Conservation (phyloP, 805 yeast species). For the Zygoascus biomembranicola region DNA sequence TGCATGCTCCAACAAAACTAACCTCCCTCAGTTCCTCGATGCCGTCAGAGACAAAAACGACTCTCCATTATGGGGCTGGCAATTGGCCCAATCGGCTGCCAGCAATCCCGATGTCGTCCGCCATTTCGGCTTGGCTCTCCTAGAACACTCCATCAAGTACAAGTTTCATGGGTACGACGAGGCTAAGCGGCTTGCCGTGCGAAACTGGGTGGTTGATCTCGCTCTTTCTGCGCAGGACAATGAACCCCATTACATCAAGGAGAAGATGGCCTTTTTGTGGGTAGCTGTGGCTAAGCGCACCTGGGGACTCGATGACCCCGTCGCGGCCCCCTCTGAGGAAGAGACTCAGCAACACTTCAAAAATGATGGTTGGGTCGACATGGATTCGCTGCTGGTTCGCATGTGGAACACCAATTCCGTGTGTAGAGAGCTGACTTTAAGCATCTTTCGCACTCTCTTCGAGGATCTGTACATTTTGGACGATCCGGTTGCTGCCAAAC, state of each 20-base stretch:
- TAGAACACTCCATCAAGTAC: slow-evolving; percentile 61
- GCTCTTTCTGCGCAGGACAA: slow-evolving; percentile 46
- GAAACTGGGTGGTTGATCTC: slow-evolving; percentile 80
- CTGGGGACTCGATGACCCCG: slow-evolving; percentile 57
- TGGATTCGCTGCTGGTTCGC: slow-evolving; percentile 70
- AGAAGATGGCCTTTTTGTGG: slow-evolving; percentile 86
- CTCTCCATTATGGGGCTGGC: slow-evolving; percentile 89
- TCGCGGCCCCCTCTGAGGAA: slow-evolving; percentile 18
- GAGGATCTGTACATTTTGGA: slow-evolving; percentile 90
- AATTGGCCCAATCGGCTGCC: slow-evolving; percentile 59
- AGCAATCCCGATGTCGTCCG: slow-evolving; percentile 63
- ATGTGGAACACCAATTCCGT: slow-evolving; percentile 62
- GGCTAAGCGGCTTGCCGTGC: slow-evolving; percentile 55
- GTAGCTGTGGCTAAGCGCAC: slow-evolving; percentile 80
- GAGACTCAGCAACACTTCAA: slow-evolving; percentile 10
- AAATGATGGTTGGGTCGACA: slow-evolving; percentile 65
- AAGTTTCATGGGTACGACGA: slow-evolving; percentile 48
- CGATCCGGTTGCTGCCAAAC: slow-evolving; percentile 78
- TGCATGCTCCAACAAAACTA: not conserved
- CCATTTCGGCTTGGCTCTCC: slow-evolving; percentile 79
- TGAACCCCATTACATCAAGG: slow-evolving; percentile 87
- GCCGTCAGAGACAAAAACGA: slow-evolving; percentile 67
- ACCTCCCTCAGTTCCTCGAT: slow-evolving; percentile 51
- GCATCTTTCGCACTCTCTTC: slow-evolving; percentile 75
- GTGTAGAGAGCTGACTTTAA: slow-evolving; percentile 67